Evolutionary conservation across 2,329 filamentous ascomycete species (phyloP), one percentile per base, ranked within the genome.

Genomic region (Arthroderma sp.): DNA sequence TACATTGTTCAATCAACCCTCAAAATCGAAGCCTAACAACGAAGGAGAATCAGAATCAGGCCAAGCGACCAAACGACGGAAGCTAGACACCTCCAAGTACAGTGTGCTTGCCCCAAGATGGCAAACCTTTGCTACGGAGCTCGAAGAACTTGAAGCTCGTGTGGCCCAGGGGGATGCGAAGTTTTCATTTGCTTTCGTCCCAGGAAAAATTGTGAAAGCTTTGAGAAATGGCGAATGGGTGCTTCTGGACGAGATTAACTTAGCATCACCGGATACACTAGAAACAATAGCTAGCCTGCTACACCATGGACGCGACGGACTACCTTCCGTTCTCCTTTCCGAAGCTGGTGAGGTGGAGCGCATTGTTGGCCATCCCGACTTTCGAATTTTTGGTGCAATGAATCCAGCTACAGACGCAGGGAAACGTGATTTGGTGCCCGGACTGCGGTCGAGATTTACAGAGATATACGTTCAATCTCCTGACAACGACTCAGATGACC

Each of bases 331-430:
- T 38, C 68, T 98, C 4, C 73, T 99, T 5, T 88, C 88, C 0
- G 91, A 99, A 66, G 91, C 87, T 34, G 91, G 91, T 33, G 87
- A 91, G 53, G 85, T 94, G 37, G 86, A 96, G 61, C 78, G 88
- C 51, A 81, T 98, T 32, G 74, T 81, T 49, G 91, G 88, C 0
- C 89, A 98, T 61, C 81, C 86, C 0, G 80, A 94, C 51, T 98
- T 99, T 61, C 80, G 91, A 34, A 84, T 99, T 9, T 98, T 99
- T 58, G 93, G 85, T 42, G 91, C 93, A 29, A 99, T 99, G 91
- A 99, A 99, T 57, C 91, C 91, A 29, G 91, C 91, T 4, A 98
- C 91, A 3, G 91, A 99, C 67, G 80, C 95, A 45, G 91, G 93
- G 49, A 99, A 98, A 66, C 81, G 89, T 45, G 91, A 98, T 61